These are phyloP conservation scores for Musa schizocarpa DNA, from an alignment of 176 grass and related monocot species.

Conservation along the genomic window DNA sequence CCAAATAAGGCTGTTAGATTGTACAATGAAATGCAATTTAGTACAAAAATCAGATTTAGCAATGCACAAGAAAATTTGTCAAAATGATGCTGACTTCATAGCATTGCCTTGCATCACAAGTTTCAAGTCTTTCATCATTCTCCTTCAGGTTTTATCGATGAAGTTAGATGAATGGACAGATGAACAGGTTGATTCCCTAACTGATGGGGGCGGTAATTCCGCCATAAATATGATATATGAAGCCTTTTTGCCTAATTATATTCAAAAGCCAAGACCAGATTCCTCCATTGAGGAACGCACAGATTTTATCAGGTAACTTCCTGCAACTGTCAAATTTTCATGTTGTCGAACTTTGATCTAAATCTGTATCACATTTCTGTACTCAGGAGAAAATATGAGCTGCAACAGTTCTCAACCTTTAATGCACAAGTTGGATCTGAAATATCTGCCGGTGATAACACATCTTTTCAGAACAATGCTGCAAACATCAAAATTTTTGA, in stretches of 20 bases:
- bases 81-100: too few relatives aligned
- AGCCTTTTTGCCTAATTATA: constrained; percentile 62
- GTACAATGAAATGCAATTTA: too few relatives aligned
- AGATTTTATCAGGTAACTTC: constrained; percentile 67
- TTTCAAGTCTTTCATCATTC: constrained; percentile 5
- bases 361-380: background rate
- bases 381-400: constrained; percentile 83
- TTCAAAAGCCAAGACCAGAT: constrained; percentile 60
- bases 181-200: constrained; percentile 70
- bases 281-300: constrained; percentile 57
- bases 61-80: too few relatives aligned
- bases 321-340: background rate
- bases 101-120: too few relatives aligned
- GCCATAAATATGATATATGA: constrained; percentile 70
- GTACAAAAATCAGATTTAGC: too few relatives aligned
- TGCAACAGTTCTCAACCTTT: constrained; percentile 51
- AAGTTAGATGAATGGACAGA: constrained; percentile 93
- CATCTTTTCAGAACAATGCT: background rate
- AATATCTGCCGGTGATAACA: background rate
- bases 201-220: constrained; percentile 61
- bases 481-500: constrained; percentile 28
- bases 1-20: too few relatives aligned
- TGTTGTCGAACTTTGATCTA: background rate
- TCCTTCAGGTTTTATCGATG: constrained; percentile 66
- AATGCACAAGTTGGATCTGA: background rate